Percentiles rank a stretch among this genome's conserved stretches.
Evolutionary conservation across 2,329 filamentous ascomycete genomes (phyloP).

Genomic region (Apiospora malaysiana): DNA sequence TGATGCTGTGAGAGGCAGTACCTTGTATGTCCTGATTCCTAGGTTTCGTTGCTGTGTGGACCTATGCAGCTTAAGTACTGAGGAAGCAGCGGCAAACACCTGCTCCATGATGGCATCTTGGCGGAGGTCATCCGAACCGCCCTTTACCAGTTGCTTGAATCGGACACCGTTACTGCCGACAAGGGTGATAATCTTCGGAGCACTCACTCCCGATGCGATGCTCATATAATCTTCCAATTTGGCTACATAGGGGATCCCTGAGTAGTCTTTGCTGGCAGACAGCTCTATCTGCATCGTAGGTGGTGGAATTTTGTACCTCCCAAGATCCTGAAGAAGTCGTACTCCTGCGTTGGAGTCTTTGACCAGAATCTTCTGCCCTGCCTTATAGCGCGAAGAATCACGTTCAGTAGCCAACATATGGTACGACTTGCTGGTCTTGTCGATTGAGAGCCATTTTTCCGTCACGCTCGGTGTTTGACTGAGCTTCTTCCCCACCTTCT

Average conservation of each 20-base stretch:
- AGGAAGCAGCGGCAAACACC: constrained; percentile 95
- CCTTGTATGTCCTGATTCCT: constrained; percentile 95
- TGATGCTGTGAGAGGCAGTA: constrained; percentile 82
- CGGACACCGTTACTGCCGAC: constrained; percentile 76
- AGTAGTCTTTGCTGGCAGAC: constrained; percentile 76
- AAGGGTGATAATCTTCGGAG: constrained; percentile 90
- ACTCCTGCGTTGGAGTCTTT: constrained; percentile 68
- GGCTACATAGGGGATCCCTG: constrained; percentile 72
- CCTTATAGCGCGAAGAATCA: constrained; percentile 69
- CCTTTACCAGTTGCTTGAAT: constrained; percentile 94
- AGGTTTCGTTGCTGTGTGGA: constrained; percentile 87
- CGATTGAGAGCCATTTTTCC: constrained; percentile 72
- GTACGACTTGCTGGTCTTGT: constrained; percentile 73
- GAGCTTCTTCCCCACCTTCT: constrained; percentile 68
- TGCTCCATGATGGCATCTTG: constrained; percentile 99
- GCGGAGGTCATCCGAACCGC: constrained; percentile 91
- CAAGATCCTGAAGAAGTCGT: constrained; percentile 66
- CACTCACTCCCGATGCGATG: constrained; percentile 88
- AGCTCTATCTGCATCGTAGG: constrained; percentile 87
- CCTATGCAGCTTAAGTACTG: constrained; percentile 83
- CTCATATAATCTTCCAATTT: constrained; percentile 77
- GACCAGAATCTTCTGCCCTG: constrained; percentile 64
- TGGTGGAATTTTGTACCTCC: constrained; percentile 76
- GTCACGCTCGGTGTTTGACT: constrained; percentile 55
- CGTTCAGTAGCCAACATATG: constrained; percentile 69